Evolutionary conservation across 2,329 filamentous ascomycete species (phyloP).

Genomic region (Rutstroemia sp.): DNA sequence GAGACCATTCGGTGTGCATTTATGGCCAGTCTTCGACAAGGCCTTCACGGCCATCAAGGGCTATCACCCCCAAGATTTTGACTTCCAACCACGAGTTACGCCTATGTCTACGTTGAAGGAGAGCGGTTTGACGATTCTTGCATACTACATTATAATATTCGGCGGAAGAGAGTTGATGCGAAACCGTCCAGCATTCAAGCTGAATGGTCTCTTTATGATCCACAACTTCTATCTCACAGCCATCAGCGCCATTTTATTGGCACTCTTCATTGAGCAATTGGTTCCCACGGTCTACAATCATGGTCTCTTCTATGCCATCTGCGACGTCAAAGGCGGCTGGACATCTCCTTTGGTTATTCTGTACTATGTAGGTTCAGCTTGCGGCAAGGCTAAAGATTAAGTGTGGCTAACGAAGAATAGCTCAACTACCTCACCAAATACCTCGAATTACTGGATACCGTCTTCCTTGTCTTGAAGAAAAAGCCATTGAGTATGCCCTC

Average conservation of each 20-base stretch:
- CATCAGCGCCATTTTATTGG: slow-evolving; percentile 74
- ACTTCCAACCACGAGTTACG: slow-evolving; percentile 72
- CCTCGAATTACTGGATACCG: slow-evolving; percentile 87
- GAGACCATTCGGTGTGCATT: slow-evolving; percentile 79
- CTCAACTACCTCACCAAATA: slow-evolving; percentile 99
- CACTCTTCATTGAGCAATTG: slow-evolving; percentile 85
- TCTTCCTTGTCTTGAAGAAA: slow-evolving; percentile 98
- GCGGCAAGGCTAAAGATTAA: neutral
- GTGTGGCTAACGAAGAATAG: slow-evolving; percentile 44
- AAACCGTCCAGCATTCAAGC: slow-evolving; percentile 74
- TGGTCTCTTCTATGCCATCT: slow-evolving; percentile 87
- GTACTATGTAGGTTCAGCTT: slow-evolving; percentile 72
- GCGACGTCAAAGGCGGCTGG: slow-evolving; percentile 76
- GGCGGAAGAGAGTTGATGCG: slow-evolving; percentile 91
- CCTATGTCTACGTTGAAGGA: slow-evolving; percentile 85
- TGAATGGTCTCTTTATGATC: slow-evolving; percentile 84
- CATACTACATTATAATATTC: slow-evolving; percentile 92
- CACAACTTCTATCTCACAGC: slow-evolving; percentile 93
- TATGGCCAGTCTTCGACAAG: slow-evolving; percentile 95
- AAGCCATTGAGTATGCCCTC: slow-evolving; percentile 73
- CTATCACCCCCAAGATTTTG: slow-evolving; percentile 80
- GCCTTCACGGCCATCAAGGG: slow-evolving; percentile 69
- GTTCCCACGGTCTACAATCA: slow-evolving; percentile 72
- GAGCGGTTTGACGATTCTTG: slow-evolving; percentile 69
- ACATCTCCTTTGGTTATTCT: slow-evolving; percentile 86